Evolutionary conservation across 139 green algal species (phyloP).

Genomic region (Dunaliella sp.): DNA sequence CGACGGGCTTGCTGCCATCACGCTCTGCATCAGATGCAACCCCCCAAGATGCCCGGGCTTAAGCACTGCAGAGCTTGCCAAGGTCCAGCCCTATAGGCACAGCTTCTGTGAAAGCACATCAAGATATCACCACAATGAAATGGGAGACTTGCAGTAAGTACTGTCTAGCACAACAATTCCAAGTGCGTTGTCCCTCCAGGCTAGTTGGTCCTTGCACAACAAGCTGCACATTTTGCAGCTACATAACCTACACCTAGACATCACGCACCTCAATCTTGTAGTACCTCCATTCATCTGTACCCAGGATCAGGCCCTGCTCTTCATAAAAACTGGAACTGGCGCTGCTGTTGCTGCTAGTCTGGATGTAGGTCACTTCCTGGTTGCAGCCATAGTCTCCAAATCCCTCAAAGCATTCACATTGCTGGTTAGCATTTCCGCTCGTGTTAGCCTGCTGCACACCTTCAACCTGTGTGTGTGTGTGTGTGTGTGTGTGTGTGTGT

Average conservation of each 20-base stretch:
- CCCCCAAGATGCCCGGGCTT: no score
- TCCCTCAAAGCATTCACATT: not conserved
- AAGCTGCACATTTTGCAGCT: not conserved
- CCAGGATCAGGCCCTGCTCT: not conserved
- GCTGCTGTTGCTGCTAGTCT: not conserved
- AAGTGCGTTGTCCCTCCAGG: no score
- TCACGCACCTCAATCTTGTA: not conserved
- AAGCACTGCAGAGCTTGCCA: not conserved
- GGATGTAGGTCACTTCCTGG: not conserved
- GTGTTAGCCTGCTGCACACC: not conserved
- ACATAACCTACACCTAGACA: not conserved
- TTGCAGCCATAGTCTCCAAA: conserved; percentile 8
- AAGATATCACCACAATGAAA: no score
- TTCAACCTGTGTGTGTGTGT: not conserved
- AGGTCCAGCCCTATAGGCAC: not conserved
- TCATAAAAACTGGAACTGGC: not conserved
- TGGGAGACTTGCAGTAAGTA: no score
- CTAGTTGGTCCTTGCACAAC: no score
- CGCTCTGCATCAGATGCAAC: no score
- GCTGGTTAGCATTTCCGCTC: not conserved
- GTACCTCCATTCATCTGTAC: not conserved
- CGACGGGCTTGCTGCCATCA: no score
- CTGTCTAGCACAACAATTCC: no score
- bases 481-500: not conserved
- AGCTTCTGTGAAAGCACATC: no score